A percentile compares a stretch with the other conserved stretches of the same genome.
phyloP scores from a whole-genome alignment of 169 alveolate species.

The Babesia caballi region DNA sequence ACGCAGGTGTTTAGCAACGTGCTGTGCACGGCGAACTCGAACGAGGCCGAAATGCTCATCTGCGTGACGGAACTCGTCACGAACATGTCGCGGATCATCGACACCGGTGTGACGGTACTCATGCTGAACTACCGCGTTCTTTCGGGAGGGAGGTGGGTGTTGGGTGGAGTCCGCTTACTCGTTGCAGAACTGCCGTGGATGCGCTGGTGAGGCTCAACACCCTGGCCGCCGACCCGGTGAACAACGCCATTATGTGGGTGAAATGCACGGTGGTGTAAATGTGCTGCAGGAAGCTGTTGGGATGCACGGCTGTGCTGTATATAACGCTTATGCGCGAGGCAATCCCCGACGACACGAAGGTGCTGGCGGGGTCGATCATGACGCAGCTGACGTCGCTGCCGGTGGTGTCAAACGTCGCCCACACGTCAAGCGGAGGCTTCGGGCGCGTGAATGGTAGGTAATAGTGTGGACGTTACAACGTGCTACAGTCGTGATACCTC shows the following conservation, averaged over 20 bases:
- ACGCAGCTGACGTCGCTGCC: slow-evolving; percentile 73
- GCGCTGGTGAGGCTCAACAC: slow-evolving; percentile 59
- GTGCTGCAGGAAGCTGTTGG: slow-evolving; percentile 29
- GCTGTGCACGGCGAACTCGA: slow-evolving; percentile 34
- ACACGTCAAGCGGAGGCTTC: slow-evolving; percentile 71
- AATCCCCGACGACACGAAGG: slow-evolving; percentile 60
- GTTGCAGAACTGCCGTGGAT: slow-evolving; percentile 37
- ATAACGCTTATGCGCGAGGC: slow-evolving; percentile 58
- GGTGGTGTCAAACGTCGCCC: slow-evolving; percentile 72
- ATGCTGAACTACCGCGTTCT: slow-evolving; percentile 46
- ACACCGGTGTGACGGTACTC: slow-evolving; percentile 15
- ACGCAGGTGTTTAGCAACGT: slow-evolving; percentile 21
- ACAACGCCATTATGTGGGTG: slow-evolving; percentile 35
- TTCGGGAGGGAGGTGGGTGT: slow-evolving; percentile 52
- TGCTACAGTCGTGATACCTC: slow-evolving; percentile 41
- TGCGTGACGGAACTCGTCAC: slow-evolving; percentile 38
- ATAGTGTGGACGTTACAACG: neutral
- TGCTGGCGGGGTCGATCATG: slow-evolving; percentile 72
- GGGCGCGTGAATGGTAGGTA: slow-evolving; percentile 73
- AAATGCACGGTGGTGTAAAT: neutral
- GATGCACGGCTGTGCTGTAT: slow-evolving; percentile 46
- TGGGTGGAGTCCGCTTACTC: neutral
- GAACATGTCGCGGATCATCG: neutral
- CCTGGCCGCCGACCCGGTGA: slow-evolving; percentile 45
- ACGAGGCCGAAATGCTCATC: slow-evolving; percentile 42